Evolutionary conservation across 768 basidiomycete species (phyloP), one percentile per base, ranked within the genome.

Genomic region (Boletus reticulatus): DNA sequence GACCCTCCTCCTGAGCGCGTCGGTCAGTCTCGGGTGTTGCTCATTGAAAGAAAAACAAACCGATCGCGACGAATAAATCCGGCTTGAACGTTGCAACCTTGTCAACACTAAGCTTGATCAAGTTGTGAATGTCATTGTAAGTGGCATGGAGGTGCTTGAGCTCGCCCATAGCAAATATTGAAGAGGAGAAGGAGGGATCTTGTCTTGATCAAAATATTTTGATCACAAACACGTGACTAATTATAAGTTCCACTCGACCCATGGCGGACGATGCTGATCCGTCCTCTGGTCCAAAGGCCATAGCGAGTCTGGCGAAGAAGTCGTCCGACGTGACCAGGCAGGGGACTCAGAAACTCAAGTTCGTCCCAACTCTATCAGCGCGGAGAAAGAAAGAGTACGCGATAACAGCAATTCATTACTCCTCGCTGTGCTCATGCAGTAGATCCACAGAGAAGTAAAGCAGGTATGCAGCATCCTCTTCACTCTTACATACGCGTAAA

Each of bases 41-140:
- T 38, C 13, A 36, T 53, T 46, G n/a, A 57, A 39, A 14, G n/a
- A 39, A 47, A 53, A 38, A 69, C 77, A 44, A 56, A 84, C 90
- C 91, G 58, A 93, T 94, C 9, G 92, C 92, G 55, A 95, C 81
- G 65, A 95, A 75, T 57, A 93, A 72, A 69, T 93, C 85, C n/a
- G 93, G 93, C 63, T 88, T 88, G 75, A 95, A 98, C 43, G 85
- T 69, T 32, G 84, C 87, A 64, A 98, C 93, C 64, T 81, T 77
- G 46, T 78, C 77, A 2, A 88, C 84, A 2, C 80, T 77, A 13
- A 73, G 75, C 63, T 84, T 84, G 63, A 96, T 94, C 58, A 93
- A 79, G 61, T 91, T 91, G 79, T 97, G 94, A 52, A 96, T 85
- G 48, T 96, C 88, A 65, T 96, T 95, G 77, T 97, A 97, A 19